A percentile compares a stretch with the other conserved stretches of the same genome.
Conservation (phyloP, 2,329 filamentous ascomycete species). For the Cercospora sp. region DNA sequence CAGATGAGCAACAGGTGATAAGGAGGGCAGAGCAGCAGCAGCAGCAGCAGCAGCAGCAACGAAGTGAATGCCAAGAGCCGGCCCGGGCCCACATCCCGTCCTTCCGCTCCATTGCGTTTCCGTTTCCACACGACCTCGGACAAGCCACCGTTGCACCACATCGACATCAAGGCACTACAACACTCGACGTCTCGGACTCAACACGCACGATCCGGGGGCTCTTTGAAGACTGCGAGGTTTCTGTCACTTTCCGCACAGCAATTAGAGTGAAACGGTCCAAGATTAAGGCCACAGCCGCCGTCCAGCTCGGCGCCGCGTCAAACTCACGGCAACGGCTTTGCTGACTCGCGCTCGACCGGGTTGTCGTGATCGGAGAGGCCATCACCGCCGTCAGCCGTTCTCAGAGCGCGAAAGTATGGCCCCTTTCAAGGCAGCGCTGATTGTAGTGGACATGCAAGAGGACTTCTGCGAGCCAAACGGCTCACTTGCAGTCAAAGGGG, state of each 20-base stretch:
- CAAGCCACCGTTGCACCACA: not conserved
- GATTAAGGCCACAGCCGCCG: not conserved
- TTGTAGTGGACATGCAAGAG: constrained; percentile 60
- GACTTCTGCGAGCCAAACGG: constrained; percentile 91
- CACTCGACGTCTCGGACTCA: not conserved
- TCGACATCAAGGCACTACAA: not conserved
- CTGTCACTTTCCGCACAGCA: not conserved
- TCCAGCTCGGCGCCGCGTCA: not conserved
- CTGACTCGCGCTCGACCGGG: not conserved
- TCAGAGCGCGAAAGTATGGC: not conserved
- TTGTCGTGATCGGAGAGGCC: not conserved
- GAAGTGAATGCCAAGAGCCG: not conserved
- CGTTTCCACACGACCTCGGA: not conserved
- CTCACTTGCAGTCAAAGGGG: constrained; percentile 75
- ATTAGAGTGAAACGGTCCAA: not conserved
- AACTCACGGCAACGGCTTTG: not conserved
- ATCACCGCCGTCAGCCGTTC: not conserved
- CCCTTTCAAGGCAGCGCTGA: constrained; percentile 17
- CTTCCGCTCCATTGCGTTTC: not conserved
- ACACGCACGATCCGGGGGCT: not conserved
- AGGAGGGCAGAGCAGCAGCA: not conserved
- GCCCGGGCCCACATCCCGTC: not conserved
- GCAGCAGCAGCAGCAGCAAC: not conserved
- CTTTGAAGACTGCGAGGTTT: not conserved
- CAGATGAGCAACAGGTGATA: not conserved